Percentiles rank a stretch among this genome's conserved stretches.
These are phyloP conservation scores for Erysiphe neolycopersici DNA, from an alignment of 2,329 filamentous ascomycete species.

Conservation along the genomic window DNA sequence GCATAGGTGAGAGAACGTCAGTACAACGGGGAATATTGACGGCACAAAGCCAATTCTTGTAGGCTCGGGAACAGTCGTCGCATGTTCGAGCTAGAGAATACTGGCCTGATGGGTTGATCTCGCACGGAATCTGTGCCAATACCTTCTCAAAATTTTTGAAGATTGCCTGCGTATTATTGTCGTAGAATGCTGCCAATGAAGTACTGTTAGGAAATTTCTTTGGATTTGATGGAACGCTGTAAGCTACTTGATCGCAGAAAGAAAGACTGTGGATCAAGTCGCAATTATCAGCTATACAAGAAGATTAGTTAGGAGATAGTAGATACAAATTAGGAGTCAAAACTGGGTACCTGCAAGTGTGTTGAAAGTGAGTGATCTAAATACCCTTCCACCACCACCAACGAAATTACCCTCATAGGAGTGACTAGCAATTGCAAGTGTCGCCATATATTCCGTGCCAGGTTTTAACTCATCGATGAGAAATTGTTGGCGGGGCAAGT, in stretches of 20 bases:
- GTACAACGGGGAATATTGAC: constrained; percentile 81
- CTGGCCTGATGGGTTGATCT: constrained; percentile 40
- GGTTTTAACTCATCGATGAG: constrained; percentile 50
- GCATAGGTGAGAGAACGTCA: constrained; percentile 36
- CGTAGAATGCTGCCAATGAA: constrained; percentile 46
- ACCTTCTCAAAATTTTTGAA: constrained; percentile 61
- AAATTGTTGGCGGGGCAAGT: constrained; percentile 64
- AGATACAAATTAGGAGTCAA: not conserved
- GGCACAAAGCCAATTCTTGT: constrained; percentile 87
- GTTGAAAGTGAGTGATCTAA: constrained; percentile 40
- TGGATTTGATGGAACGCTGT: constrained; percentile 67
- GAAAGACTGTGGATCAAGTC: constrained; percentile 63
- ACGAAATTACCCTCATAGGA: constrained; percentile 27
- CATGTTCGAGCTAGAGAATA: constrained; percentile 67
- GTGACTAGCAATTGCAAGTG: constrained; percentile 36
- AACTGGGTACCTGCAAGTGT: constrained; percentile 43
- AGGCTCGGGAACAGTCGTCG: constrained; percentile 47
- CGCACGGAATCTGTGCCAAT: constrained; percentile 63
- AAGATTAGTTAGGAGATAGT: not conserved
- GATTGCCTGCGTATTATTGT: constrained; percentile 39
- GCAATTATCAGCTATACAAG: constrained; percentile 42
- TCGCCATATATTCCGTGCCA: constrained; percentile 44
- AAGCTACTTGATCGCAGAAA: constrained; percentile 72
- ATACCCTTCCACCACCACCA: constrained; percentile 59
- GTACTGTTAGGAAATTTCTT: constrained; percentile 29